Evolutionary conservation across 2,329 filamentous ascomycete genomes (phyloP).

Genomic region (Phialophora macrospora): DNA sequence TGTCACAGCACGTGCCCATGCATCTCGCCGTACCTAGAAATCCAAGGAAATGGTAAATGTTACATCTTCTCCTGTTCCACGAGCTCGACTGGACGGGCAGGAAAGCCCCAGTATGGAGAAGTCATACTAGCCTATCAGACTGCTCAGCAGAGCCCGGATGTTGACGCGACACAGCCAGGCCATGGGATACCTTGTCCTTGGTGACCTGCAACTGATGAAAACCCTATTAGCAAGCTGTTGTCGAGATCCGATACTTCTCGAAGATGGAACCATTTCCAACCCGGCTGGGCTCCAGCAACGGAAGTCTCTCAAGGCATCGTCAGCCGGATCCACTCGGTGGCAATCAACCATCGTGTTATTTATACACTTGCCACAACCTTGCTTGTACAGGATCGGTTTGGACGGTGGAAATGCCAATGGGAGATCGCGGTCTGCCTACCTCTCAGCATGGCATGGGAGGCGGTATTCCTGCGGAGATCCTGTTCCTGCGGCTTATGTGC

Average conservation of each 20-base stretch:
- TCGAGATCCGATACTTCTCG: not conserved
- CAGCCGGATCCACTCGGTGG: not conserved
- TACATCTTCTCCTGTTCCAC: not conserved
- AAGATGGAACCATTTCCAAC: not conserved
- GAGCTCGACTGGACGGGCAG: not conserved
- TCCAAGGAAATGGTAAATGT: not conserved
- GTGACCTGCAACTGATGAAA: not conserved
- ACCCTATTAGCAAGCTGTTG: not conserved
- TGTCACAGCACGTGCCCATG: not conserved
- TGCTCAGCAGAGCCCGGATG: not conserved
- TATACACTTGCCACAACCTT: not conserved
- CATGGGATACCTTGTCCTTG: not conserved
- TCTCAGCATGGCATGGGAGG: not conserved
- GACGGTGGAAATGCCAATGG: not conserved
- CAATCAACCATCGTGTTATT: not conserved
- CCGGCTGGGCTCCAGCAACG: not conserved
- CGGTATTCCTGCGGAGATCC: conserved; percentile 2
- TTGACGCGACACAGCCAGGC: not conserved
- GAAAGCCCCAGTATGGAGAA: not conserved
- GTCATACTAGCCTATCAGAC: not conserved
- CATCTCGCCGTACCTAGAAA: not conserved
- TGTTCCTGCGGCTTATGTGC: conserved; percentile 4
- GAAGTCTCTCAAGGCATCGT: not conserved
- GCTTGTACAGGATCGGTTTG: not conserved
- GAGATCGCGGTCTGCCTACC: not conserved